Base-by-base conservation (phyloP, 768 basidiomycete genomes). In the Leccinum aurantiacum region DNA sequence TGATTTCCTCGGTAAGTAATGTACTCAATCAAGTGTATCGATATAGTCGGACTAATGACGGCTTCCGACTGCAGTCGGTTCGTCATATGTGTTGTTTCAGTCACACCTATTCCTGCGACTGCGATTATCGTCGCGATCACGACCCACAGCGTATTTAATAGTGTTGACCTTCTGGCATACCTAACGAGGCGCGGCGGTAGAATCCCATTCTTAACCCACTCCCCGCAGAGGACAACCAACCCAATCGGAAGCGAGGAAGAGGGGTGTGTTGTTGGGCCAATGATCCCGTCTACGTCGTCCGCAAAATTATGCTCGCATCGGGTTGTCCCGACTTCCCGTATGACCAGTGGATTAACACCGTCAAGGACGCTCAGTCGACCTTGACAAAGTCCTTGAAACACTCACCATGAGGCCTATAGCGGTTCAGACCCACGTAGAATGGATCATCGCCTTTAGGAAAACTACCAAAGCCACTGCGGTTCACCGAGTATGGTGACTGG, bases 91-190 rank as follows among this genome's bases (percentile, higher is more conserved):
- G 57, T 29, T 29, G 29, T 14, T 63, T 63, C 1, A 13, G 22
- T 22, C 22, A 22, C 19, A 57, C 57, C 13, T 24, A 47, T 31
- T 60, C 66, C 54, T 64, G 66, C 17, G 37, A 65, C 31, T 2
- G 61, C 53, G 5, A 65, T 66, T 22, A 68, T 57, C 46, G 60
- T 67, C 31, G 66, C 56, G 22, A 62, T 47, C 11, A 54, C 60
- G 53, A 24, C 56, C 59, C 68, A 65, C 49, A 65, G 10, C 27
- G 33, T 33, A 11, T 33, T 33, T 13, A 3, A 33, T 33, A 11
- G 4, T 11, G 33, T 31, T 22, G 22, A 22, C 22, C 22, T 22
- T 22, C 22, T 22, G 22, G 22, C 22, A 22, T 22, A 22, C 22
- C 22, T 22, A 22, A 22, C 22, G 22, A 22, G 22, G 22, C 22